Evolutionary conservation across 2,329 filamentous ascomycete genomes (phyloP).

Genomic region (Ophiocordyceps robertsii): DNA sequence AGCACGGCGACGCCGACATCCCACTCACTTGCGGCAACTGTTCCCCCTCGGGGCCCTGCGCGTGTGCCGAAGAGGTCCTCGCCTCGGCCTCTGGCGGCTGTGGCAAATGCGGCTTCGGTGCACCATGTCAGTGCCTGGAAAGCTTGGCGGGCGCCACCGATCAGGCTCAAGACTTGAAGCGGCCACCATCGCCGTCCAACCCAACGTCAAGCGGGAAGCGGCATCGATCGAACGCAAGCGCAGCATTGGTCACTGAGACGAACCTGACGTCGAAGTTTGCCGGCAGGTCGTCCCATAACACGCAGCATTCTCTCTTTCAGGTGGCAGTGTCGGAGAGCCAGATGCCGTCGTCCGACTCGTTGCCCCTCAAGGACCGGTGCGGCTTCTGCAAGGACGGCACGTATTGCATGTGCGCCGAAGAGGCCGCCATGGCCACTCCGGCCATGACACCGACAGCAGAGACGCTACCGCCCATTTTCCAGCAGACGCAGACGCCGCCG

Average conservation of each 20-base stretch:
- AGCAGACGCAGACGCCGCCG: conserved; percentile 42
- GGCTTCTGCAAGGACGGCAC: conserved; percentile 75
- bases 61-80: conserved; percentile 45
- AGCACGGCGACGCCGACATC: conserved; percentile 14
- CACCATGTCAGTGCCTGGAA: conserved; percentile 50
- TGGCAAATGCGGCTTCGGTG: conserved; percentile 49
- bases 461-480: conserved; percentile 24
- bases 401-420: conserved; percentile 68
- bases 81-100: conserved; percentile 44
- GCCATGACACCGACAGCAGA: conserved; percentile 24
- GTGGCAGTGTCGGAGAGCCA: conserved; percentile 8
- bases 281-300: conserved; percentile 17
- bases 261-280: conserved; percentile 60
- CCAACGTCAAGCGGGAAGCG: conserved; percentile 39
- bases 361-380: conserved; percentile 52
- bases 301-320: conserved; percentile 2
- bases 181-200: conserved; percentile 31
- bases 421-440: conserved; percentile 24
- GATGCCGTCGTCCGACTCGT: conserved; percentile 18
- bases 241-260: conserved; percentile 49
- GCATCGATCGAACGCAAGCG: conserved; percentile 23
- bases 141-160: conserved; percentile 41
- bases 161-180: conserved; percentile 27
- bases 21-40: conserved; percentile 43
- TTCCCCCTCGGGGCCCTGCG: conserved; percentile 36